phyloP scores from a whole-genome alignment of 225 moss, liverwort and hornwort species.

The Straminergon stramineum region DNA sequence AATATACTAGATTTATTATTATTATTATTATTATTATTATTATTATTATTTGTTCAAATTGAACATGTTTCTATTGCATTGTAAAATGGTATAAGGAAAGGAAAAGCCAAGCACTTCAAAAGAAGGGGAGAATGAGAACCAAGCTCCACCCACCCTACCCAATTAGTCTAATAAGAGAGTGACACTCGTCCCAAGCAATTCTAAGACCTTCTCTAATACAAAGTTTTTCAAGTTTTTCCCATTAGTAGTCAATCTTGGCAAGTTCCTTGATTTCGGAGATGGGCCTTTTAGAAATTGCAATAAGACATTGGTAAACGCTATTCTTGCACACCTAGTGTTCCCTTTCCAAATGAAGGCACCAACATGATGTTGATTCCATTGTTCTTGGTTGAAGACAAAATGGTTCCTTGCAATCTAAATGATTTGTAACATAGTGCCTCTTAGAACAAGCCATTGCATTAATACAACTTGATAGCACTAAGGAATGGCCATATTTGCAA shows the following conservation, averaged over 20 bases:
- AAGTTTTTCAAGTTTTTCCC: accelerated
- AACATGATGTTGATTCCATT: neutral
- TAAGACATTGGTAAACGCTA: accelerated
- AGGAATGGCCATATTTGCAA: too few species aligned
- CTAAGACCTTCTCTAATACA: neutral
- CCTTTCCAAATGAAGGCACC: neutral
- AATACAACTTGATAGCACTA: too few species aligned
- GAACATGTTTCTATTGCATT: accelerated
- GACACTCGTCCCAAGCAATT: neutral
- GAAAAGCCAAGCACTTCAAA: neutral
- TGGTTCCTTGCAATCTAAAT: neutral
- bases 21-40: too few species aligned
- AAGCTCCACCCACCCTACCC: too few species aligned
- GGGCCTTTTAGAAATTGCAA: neutral
- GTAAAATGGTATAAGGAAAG: neutral
- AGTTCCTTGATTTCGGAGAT: neutral
- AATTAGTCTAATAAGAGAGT: neutral
- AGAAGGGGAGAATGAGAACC: too few species aligned
- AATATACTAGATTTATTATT: neutral
- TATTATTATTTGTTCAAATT: neutral
- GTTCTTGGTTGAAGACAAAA: neutral
- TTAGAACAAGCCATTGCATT: neutral
- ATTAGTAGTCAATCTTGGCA: neutral
- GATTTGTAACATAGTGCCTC: neutral
- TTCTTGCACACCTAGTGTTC: neutral